Evolutionary conservation across 2,329 filamentous ascomycete species (phyloP).

Genomic region (Hymenotorrendiella dingleyae): DNA sequence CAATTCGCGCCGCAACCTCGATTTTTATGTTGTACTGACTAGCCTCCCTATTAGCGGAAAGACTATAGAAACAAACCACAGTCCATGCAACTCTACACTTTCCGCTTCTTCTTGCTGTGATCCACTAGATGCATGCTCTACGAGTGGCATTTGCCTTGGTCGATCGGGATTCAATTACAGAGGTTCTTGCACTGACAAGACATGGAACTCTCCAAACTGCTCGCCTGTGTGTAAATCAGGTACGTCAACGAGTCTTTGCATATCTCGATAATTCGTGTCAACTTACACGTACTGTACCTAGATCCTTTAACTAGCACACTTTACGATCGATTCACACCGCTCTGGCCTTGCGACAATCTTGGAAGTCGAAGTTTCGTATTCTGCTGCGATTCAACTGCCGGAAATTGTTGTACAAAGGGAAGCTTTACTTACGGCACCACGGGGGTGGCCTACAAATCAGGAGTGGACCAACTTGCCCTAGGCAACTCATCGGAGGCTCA

Average conservation of each 20-base stretch:
- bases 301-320: slow-evolving; percentile 7
- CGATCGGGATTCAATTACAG: slow-evolving; percentile 11
- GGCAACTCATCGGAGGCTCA: background rate
- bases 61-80: slow-evolving; percentile 11
- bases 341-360: slow-evolving; percentile 6
- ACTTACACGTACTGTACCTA: no score
- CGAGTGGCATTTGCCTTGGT: slow-evolving; percentile 11
- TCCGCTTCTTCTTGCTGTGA: slow-evolving; percentile 12
- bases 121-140: slow-evolving; percentile 13
- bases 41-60: slow-evolving; percentile 7
- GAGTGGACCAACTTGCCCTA: slow-evolving; percentile 9
- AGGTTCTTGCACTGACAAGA: slow-evolving; percentile 15
- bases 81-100: slow-evolving; percentile 14
- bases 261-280: no score
- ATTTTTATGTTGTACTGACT: no score
- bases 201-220: slow-evolving; percentile 9
- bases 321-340: slow-evolving; percentile 8
- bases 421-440: slow-evolving; percentile 8
- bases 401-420: slow-evolving; percentile 12
- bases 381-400: slow-evolving; percentile 7
- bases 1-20: no score
- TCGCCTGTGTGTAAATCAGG: slow-evolving; percentile 6
- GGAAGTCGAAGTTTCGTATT: background rate
- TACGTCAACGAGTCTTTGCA: no score
- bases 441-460: slow-evolving; percentile 7